Conservation (phyloP, 306 rosid genomes). For the Pyrus communis region DNA sequence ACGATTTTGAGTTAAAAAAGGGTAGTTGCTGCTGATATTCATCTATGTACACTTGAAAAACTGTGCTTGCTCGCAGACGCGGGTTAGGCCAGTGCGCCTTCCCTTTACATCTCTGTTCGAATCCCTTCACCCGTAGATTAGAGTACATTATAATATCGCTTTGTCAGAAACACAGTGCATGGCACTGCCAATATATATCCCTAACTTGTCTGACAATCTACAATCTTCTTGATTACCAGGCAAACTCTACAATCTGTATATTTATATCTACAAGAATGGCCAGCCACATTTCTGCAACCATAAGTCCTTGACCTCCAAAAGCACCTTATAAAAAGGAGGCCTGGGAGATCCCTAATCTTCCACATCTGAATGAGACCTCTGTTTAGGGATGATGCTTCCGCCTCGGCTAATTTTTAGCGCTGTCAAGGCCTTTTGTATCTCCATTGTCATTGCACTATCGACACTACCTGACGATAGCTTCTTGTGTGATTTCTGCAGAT, state of each 20-base stretch:
- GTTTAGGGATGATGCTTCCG: constrained; percentile 64
- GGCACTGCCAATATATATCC: not conserved
- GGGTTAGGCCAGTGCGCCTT: no score
- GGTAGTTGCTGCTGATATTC: not conserved
- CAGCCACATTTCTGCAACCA: not conserved
- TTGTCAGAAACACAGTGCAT: no score
- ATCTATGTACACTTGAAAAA: not conserved
- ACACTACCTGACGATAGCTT: constrained; percentile 89
- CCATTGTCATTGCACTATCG: constrained; percentile 93
- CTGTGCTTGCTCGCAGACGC: no score
- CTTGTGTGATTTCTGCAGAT: constrained; percentile 81
- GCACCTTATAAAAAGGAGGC: not conserved
- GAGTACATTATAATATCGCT: no score
- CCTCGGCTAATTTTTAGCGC: constrained; percentile 59
- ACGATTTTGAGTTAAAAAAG: not conserved
- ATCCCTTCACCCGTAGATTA: no score
- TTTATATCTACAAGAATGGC: not conserved
- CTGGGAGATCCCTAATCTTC: constrained; percentile 19
- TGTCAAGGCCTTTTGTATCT: constrained; percentile 68
- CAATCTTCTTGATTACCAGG: not conserved
- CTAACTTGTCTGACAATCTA: not conserved
- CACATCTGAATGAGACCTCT: constrained; percentile 38
- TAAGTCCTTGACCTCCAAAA: not conserved
- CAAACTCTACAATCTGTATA: not conserved
- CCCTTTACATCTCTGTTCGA: no score